A percentile compares a stretch with the other conserved stretches of the same genome.
phyloP scores from a whole-genome alignment of 441 rosid genomes.

The Francoa sonchifolia region DNA sequence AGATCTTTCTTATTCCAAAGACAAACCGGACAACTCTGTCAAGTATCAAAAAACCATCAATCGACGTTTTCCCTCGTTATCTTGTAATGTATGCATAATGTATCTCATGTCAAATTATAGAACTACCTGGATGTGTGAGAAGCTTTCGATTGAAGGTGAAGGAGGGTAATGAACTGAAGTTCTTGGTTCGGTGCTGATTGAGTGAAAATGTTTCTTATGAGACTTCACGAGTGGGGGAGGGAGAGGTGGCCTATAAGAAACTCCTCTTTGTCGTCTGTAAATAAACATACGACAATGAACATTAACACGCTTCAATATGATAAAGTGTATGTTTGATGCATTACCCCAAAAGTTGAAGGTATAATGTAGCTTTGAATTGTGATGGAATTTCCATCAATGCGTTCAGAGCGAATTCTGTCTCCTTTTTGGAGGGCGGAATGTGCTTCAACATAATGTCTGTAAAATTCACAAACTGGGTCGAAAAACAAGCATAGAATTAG shows the following conservation, averaged over 20 bases:
- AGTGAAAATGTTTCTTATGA: background rate
- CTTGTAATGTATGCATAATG: no score
- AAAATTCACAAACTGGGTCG: conserved; percentile 20
- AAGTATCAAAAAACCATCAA: background rate
- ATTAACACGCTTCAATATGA: background rate
- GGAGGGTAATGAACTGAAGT: conserved; percentile 6
- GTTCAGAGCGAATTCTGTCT: conserved; percentile 16
- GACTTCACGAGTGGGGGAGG: conserved; percentile 22
- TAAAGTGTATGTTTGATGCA: background rate
- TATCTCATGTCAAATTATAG: background rate
- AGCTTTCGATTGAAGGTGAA: background rate
- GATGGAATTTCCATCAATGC: conserved; percentile 24
- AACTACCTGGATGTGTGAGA: conserved; percentile 11
- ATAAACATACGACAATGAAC: background rate
- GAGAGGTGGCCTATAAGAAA: conserved; percentile 14
- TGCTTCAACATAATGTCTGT: conserved; percentile 16
- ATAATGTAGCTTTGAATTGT: conserved; percentile 20
- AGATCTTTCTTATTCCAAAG: conserved; percentile 7
- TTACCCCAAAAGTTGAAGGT: conserved; percentile 23
- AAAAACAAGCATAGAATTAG: background rate
- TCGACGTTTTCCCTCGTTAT: no score
- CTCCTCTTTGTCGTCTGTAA: conserved; percentile 23
- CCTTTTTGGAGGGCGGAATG: conserved; percentile 11
- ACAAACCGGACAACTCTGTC: conserved; percentile 7
- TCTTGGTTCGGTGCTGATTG: conserved; percentile 10